A percentile compares a stretch with the other conserved stretches of the same genome.
Evolutionary conservation across 768 basidiomycete genomes (phyloP).

Genomic region (Chalciporus piperatus): DNA sequence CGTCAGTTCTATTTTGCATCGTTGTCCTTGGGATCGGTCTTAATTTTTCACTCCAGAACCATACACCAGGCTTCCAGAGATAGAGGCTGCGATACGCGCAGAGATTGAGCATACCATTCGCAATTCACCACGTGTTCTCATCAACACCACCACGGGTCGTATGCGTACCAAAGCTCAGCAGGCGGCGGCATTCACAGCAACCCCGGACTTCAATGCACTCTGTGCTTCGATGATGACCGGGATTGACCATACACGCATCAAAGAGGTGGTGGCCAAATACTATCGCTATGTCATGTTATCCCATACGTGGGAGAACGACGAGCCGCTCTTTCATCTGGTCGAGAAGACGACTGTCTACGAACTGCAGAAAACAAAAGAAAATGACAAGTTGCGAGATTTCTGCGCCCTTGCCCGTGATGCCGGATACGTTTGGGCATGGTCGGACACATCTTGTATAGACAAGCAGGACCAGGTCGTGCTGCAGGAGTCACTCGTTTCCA

Average conservation of each 20-base stretch:
- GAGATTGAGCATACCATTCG: neutral
- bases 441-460: constrained; percentile 13
- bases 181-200: constrained; percentile 2
- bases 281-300: constrained; percentile 15
- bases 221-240: constrained; percentile 2
- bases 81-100: neutral
- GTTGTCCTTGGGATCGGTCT: neutral
- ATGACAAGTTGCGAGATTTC: constrained; percentile 9
- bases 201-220: constrained; percentile 3
- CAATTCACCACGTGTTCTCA: constrained; percentile 4
- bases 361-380: neutral
- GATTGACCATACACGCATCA: constrained; percentile 4
- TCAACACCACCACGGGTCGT: constrained; percentile 5
- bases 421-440: constrained; percentile 16
- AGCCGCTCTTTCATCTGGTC: constrained; percentile 6
- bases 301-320: constrained; percentile 3
- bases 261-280: neutral
- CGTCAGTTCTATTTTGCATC: neutral
- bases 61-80: neutral
- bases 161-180: constrained; percentile 10
- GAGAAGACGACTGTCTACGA: constrained; percentile 6
- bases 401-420: neutral
- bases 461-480: neutral
- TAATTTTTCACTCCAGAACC: neutral
- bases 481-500: constrained; percentile 16